Percentiles rank a stretch among this genome's conserved stretches.
These are phyloP conservation scores for Quercus variabilis DNA, from an alignment of 306 rosid genomes.

Conservation along the genomic window DNA sequence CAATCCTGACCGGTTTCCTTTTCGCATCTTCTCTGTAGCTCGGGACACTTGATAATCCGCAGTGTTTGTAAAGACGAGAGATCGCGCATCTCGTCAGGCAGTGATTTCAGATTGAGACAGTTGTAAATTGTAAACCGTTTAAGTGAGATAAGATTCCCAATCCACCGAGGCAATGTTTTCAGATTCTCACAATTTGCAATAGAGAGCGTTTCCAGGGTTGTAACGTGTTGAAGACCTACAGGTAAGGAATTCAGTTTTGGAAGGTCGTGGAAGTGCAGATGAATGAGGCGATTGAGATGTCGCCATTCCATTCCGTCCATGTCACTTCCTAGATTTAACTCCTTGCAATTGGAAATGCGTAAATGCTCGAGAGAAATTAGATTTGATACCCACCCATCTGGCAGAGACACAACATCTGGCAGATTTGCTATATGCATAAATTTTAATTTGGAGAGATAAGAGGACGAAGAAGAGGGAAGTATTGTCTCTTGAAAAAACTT, in stretches of 20 bases:
- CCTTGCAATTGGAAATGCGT: no score
- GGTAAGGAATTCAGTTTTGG: not conserved
- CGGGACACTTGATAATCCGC: no score
- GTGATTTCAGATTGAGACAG: not conserved
- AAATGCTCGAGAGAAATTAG: no score
- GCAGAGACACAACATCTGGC: no score
- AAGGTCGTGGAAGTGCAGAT: fast-evolving
- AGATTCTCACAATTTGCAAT: fast-evolving
- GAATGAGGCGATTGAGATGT: not conserved
- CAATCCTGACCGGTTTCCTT: no score
- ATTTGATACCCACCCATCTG: no score
- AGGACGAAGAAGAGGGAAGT: no score
- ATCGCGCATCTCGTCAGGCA: not conserved
- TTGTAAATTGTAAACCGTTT: fast-evolving
- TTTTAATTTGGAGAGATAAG: no score
- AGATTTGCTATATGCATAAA: fast-evolving
- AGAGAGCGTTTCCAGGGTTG: fast-evolving
- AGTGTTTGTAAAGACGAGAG: not conserved
- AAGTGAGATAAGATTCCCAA: not conserved
- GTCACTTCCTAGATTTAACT: no score
- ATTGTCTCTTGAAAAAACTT: not conserved
- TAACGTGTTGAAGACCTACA: no score
- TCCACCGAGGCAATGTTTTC: not conserved
- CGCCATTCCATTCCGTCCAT: not conserved
- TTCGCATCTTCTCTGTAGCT: no score